Percentiles rank a stretch among this genome's conserved stretches.
Conservation (phyloP, 176 grass and related monocot genomes). For the Thinopyrum elongatum region DNA sequence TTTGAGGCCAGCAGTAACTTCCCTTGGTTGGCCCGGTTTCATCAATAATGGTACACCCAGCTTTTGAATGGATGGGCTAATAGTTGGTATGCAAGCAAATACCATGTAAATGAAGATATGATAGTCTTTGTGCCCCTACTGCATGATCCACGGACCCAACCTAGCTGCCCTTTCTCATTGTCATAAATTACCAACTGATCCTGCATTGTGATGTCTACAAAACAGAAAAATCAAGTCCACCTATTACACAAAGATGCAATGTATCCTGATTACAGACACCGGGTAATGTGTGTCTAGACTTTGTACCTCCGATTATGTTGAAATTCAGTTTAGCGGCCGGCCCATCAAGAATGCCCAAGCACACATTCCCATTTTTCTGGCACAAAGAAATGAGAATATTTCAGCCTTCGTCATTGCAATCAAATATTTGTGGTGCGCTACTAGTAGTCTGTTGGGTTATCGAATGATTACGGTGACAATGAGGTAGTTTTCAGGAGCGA, state of each 20-base stretch:
- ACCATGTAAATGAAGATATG: constrained; percentile 50
- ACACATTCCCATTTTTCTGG: constrained; percentile 82
- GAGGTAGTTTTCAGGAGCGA: constrained; percentile 90
- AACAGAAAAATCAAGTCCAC: neutral
- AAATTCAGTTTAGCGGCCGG: constrained; percentile 53
- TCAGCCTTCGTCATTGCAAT: neutral
- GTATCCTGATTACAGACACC: neutral
- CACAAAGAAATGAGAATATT: constrained; percentile 16
- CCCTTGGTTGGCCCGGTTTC: too few species aligned
- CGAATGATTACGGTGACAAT: constrained; percentile 64
- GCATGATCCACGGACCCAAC: constrained; percentile 71
- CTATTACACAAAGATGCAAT: neutral
- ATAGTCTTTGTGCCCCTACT: constrained; percentile 55
- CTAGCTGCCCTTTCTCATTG: constrained; percentile 69
- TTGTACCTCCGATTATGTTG: constrained; percentile 79
- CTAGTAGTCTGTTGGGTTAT: neutral
- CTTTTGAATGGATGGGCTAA: constrained; percentile 25
- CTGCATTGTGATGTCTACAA: constrained; percentile 82
- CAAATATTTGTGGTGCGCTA: neutral
- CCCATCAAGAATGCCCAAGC: constrained; percentile 95
- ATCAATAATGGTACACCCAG: constrained; percentile 17
- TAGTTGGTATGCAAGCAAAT: constrained; percentile 10
- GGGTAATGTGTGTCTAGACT: neutral
- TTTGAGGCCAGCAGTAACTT: neutral
- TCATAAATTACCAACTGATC: constrained; percentile 93